Conservation (phyloP, 2,329 filamentous ascomycete genomes). For the Blumeriella jaapii region DNA sequence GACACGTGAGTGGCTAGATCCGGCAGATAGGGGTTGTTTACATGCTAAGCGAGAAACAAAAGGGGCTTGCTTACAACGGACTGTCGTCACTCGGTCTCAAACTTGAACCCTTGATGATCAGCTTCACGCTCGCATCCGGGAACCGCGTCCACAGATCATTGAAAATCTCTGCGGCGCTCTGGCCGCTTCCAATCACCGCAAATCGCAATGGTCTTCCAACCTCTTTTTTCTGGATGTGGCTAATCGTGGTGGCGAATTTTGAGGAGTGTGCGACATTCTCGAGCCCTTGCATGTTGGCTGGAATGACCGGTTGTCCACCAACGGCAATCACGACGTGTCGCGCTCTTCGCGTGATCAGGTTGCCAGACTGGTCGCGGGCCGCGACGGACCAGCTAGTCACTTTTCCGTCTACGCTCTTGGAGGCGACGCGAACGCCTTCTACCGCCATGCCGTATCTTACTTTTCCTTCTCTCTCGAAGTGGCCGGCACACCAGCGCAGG, state of each 20-base stretch:
- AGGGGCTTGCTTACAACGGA: conserved; percentile 66
- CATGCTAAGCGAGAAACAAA: neutral
- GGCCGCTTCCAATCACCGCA: conserved; percentile 78
- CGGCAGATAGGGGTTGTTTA: too few relatives aligned
- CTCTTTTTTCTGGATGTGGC: conserved; percentile 37
- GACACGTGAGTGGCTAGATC: too few relatives aligned
- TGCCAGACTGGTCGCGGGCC: conserved; percentile 28
- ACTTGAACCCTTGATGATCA: conserved; percentile 76
- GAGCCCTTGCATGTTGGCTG: conserved; percentile 57
- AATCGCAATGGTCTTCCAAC: conserved; percentile 32
- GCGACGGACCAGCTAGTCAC: conserved; percentile 25
- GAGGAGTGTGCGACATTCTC: conserved; percentile 79
- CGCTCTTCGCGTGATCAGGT: conserved; percentile 30
- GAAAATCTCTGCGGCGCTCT: conserved; percentile 93
- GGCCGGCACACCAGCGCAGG: conserved; percentile 78
- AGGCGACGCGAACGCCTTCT: conserved; percentile 34
- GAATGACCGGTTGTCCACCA: conserved; percentile 57
- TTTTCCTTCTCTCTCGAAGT: conserved; percentile 50
- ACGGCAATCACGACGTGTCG: conserved; percentile 50
- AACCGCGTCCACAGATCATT: conserved; percentile 75
- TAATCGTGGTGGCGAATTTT: conserved; percentile 59
- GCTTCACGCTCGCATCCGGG: conserved; percentile 63
- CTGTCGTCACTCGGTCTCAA: conserved; percentile 89
- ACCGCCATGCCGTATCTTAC: conserved; percentile 71
- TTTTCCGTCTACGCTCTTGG: conserved; percentile 15